Conservation (phyloP, 345 rosid species). For the Cardamine resedifolia region DNA sequence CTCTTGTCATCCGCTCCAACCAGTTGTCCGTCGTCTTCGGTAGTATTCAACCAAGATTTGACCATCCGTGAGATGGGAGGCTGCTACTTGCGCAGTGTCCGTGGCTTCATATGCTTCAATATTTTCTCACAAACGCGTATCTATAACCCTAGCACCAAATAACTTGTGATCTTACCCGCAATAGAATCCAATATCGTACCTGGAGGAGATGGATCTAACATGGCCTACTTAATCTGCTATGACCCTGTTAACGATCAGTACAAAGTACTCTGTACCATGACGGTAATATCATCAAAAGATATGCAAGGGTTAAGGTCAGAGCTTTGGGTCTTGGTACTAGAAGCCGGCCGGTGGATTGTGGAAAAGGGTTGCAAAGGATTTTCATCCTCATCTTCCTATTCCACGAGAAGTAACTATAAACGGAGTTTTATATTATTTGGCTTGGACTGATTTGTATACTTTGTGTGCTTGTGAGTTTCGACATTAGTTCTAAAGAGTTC, state of each 20-base stretch:
- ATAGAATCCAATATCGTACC: background rate
- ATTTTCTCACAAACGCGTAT: background rate
- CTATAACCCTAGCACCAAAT: constrained; percentile 2
- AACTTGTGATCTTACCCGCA: background rate
- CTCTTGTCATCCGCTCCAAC: background rate
- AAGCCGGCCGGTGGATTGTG: background rate
- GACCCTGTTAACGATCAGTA: background rate
- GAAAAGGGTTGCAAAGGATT: background rate
- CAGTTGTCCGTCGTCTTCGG: background rate
- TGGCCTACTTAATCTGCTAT: background rate
- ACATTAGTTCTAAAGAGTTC: constrained; percentile 2
- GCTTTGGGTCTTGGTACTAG: background rate
- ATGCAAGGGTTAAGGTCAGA: background rate
- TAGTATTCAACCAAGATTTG: background rate
- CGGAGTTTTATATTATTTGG: background rate
- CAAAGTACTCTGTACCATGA: background rate
- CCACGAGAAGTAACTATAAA: too few relatives aligned
- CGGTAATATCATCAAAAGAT: background rate
- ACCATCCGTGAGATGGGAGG: background rate
- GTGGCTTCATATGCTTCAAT: background rate
- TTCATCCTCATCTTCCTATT: background rate
- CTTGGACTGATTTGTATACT: background rate
- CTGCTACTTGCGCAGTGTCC: background rate
- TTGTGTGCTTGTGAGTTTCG: constrained; percentile 12
- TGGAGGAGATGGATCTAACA: background rate